phyloP scores from a whole-genome alignment of 2,329 filamentous ascomycete species.

The Aspergillus ruber region DNA sequence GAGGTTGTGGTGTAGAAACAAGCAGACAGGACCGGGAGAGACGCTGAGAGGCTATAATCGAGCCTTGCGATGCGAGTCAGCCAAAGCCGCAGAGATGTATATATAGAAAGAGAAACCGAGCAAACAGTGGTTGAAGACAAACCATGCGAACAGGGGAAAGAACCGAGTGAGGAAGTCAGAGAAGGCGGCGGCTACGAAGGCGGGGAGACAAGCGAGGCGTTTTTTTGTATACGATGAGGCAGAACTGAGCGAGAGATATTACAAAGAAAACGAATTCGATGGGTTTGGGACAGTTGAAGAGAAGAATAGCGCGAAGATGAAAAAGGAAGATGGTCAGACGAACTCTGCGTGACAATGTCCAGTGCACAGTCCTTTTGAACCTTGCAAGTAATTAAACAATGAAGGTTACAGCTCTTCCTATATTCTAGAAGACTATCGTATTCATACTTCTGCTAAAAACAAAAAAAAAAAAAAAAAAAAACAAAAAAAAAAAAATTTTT shows the following conservation, averaged over 20 bases:
- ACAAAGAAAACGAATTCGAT: not conserved
- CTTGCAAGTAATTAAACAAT: too few species aligned
- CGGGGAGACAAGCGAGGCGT: conserved; percentile 2
- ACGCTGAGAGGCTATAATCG: too few species aligned
- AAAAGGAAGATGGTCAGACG: not conserved
- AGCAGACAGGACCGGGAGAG: too few species aligned
- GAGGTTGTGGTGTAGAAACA: not conserved
- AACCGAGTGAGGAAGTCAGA: conserved; percentile 1
- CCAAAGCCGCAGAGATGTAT: not conserved
- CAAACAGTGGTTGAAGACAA: conserved; percentile 4
- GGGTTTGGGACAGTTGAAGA: not conserved
- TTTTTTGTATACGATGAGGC: not conserved
- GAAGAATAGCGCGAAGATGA: conserved; percentile 1
- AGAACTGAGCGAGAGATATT: not conserved
- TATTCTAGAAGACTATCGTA: too few species aligned
- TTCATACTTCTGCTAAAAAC: too few species aligned
- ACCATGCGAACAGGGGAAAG: conserved; percentile 1
- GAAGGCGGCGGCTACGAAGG: conserved; percentile 10
- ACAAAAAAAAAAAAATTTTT: too few species aligned
- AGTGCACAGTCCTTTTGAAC: not conserved
- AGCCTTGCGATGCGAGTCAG: too few species aligned
- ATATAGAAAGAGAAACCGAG: not conserved
- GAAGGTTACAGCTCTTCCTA: too few species aligned
- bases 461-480: too few species aligned
- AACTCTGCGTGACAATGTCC: not conserved